Base-by-base conservation (phyloP, 345 rosid genomes). In the Eutrema japonicum region DNA sequence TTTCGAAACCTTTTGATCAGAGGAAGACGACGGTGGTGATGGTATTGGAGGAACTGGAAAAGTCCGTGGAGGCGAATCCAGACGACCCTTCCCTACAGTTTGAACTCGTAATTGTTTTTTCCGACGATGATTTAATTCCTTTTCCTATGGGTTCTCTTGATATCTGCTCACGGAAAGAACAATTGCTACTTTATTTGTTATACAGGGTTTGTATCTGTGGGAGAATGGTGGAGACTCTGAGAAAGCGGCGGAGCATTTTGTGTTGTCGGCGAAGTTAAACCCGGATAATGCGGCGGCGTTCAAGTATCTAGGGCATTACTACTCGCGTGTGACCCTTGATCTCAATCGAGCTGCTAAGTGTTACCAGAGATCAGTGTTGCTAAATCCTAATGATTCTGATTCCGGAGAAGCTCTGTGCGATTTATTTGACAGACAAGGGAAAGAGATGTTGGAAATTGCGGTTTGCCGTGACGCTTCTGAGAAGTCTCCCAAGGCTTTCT, bases 401-500 rank as follows among this genome's bases (percentile, higher is more conserved):
- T 77, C 94, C 1, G 97, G 97, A 66, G 99, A 92, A 42, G 84
- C 96, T 36, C 70, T 90, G 57, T 95, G 99, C 66, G 90, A 87
- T 77, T 79, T 95, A 59, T 82, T 95, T 78, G 96, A 90, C 67
- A 67, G 42, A 43, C 85, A 78, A 29, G 97, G 93, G 13, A 89
- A 85, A 81, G 94, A 84, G 79, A 80, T 78, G 63, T 82, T 95
- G 83, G 92, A 92, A 74, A 47, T 90, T 66, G 89, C 84, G 8
- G 70, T 83, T 32, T 95, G 96, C 77, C 84, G 72, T 35, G 96
- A 95, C 38, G 92, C 98, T 52, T 86, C 91, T 6, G 84, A 77
- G 29, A 92, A 84, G 75, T 95, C 97, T 7, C 93, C 99, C 0
- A 88, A 92, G 83, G 96, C 97, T 68, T 95, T 90, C 68, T 92